Evolutionary conservation across 164 flowering plant genomes (phyloP).

Genomic region (Berberis vulgaris): DNA sequence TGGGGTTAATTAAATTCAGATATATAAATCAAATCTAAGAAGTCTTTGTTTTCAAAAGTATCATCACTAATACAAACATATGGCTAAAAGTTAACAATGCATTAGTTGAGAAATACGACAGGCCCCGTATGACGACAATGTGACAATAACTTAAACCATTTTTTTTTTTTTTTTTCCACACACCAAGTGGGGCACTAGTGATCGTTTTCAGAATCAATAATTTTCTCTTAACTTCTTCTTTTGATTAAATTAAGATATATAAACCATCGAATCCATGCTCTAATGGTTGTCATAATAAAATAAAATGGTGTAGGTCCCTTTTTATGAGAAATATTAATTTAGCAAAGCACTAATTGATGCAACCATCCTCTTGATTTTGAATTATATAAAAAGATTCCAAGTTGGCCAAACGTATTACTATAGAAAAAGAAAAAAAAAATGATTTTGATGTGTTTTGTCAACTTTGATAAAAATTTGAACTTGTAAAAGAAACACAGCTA

Average conservation of each 20-base stretch:
- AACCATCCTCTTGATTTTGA: conserved; percentile 4
- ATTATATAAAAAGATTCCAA: conserved; percentile 15
- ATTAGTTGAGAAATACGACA: neutral
- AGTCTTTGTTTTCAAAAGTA: too few relatives aligned
- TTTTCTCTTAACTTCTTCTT: conserved; percentile 16
- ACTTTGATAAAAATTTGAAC: conserved; percentile 8
- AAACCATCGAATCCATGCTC: conserved; percentile 24
- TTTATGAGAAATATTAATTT: conserved; percentile 1
- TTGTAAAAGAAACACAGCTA: neutral
- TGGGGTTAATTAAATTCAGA: too few relatives aligned
- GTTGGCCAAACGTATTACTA: conserved; percentile 14
- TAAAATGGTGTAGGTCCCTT: conserved; percentile 11
- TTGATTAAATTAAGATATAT: conserved; percentile 9
- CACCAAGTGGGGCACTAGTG: conserved; percentile 20
- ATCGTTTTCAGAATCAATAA: conserved; percentile 13
- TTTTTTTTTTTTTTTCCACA: conserved; percentile 10
- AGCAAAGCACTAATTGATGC: conserved; percentile 6
- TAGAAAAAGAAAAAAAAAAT: conserved; percentile 5
- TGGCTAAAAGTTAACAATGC: neutral
- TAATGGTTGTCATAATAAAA: conserved; percentile 6
- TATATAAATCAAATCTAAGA: too few relatives aligned
- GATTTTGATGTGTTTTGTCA: conserved; percentile 15
- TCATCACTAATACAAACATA: neutral
- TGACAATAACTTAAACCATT: neutral
- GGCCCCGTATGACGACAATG: neutral